A percentile compares a stretch with the other conserved stretches of the same genome.
Evolutionary conservation across 257 asterid genomes (phyloP).

Genomic region (Solanum habrochaites): DNA sequence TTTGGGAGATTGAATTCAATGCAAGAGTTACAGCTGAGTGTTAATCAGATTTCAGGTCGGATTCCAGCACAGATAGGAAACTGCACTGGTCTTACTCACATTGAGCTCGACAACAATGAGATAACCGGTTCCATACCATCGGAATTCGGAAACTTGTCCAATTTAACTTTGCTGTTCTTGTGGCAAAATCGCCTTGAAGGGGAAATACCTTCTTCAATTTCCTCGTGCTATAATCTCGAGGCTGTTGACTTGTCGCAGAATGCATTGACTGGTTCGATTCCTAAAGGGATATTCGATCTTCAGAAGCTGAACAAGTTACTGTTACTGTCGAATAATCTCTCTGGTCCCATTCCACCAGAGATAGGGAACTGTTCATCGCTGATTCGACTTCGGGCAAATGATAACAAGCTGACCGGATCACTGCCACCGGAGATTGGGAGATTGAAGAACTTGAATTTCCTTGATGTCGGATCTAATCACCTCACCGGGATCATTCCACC

Average conservation of each 20-base stretch:
- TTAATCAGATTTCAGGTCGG: constrained; percentile 53
- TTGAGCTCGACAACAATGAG: constrained; percentile 74
- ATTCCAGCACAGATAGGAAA: constrained; percentile 55
- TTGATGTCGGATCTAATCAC: constrained; percentile 57
- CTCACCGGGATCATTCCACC: constrained; percentile 44
- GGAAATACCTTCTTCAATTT: constrained; percentile 44
- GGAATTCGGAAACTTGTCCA: constrained; percentile 41
- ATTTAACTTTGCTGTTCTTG: constrained; percentile 43
- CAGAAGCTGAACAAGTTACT: constrained; percentile 48
- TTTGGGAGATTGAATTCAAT: constrained; percentile 37
- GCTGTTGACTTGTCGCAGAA: constrained; percentile 63
- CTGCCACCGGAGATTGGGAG: constrained; percentile 57
- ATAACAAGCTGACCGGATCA: constrained; percentile 47
- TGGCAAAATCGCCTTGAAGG: constrained; percentile 72
- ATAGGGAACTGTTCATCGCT: constrained; percentile 66
- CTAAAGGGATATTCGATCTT: constrained; percentile 46
- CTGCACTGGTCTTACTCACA: constrained; percentile 45
- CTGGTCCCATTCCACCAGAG: constrained; percentile 47
- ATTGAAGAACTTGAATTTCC: constrained; percentile 50
- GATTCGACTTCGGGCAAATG: constrained; percentile 52
- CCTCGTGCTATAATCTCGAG: constrained; percentile 46
- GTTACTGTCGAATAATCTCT: constrained; percentile 47
- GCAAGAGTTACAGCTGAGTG: constrained; percentile 61
- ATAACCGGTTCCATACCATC: constrained; percentile 56
- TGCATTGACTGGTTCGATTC: constrained; percentile 49